Conservation (phyloP, 306 rosid species). For the Malus sieversii region DNA sequence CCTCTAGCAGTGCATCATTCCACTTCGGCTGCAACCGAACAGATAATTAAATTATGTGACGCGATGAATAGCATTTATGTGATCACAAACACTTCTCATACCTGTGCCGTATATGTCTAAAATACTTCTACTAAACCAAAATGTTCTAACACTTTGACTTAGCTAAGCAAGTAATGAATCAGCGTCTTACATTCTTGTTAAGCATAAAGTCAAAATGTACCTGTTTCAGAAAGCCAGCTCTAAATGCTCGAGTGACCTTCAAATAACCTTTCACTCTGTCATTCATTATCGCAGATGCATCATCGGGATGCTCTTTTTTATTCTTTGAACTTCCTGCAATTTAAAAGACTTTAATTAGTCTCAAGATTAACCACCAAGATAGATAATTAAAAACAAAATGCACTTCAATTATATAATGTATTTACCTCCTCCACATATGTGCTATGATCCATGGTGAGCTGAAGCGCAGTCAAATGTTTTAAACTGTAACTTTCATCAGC, state of each 20-base stretch:
- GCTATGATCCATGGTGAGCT: slow-evolving; percentile 72
- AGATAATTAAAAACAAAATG: not conserved
- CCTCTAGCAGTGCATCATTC: slow-evolving; percentile 67
- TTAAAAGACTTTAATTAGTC: not conserved
- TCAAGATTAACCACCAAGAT: not conserved
- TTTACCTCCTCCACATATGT: slow-evolving; percentile 56
- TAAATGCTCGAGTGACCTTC: slow-evolving; percentile 85
- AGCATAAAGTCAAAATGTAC: slow-evolving; percentile 20
- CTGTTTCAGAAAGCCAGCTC: slow-evolving; percentile 87
- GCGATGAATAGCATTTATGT: not conserved
- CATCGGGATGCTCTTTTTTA: slow-evolving; percentile 65
- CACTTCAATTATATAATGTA: not conserved
- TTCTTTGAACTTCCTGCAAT: slow-evolving; percentile 65
- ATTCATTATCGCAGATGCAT: slow-evolving; percentile 46
- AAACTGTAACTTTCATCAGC: slow-evolving; percentile 18
- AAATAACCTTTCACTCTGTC: slow-evolving; percentile 71
- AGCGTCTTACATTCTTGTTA: not conserved
- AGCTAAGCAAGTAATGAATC: not conserved
- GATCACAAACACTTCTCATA: not conserved
- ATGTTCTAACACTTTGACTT: not conserved
- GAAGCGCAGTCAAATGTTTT: slow-evolving; percentile 29
- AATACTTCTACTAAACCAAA: not conserved
- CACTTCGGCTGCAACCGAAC: slow-evolving; percentile 61
- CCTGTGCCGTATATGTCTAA: not conserved
- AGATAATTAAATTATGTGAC: not conserved